Conservation (phyloP, 768 basidiomycete genomes). For the Amanita pseudoporphyria region DNA sequence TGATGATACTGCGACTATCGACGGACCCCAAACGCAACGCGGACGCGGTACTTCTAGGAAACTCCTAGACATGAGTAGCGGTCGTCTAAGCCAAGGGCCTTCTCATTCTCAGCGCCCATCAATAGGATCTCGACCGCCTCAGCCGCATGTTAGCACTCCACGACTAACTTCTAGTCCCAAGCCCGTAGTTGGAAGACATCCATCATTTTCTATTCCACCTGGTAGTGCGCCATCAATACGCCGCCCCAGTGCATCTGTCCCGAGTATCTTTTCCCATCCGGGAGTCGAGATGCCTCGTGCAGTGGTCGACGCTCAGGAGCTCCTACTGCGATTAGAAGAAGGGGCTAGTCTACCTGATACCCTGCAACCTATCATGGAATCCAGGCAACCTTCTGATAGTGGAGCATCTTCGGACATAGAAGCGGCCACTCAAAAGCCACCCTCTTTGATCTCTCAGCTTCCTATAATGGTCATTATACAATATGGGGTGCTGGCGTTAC, state of each 20-base stretch:
- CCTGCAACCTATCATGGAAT: slow-evolving; percentile 47
- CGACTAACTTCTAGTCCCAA: slow-evolving; percentile 12
- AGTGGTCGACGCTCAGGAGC: slow-evolving; percentile 62
- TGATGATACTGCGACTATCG: slow-evolving; percentile 12
- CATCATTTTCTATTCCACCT: slow-evolving; percentile 18
- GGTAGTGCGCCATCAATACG: slow-evolving; percentile 33
- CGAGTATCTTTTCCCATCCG: slow-evolving; percentile 76
- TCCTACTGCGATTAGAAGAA: slow-evolving; percentile 36
- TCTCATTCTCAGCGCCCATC: background rate
- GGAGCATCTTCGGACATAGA: slow-evolving; percentile 26
- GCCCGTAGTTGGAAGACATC: slow-evolving; percentile 18
- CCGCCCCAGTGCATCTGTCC: slow-evolving; percentile 48
- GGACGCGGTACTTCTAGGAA: slow-evolving; percentile 11
- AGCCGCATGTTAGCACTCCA: slow-evolving; percentile 3
- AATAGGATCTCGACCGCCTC: background rate
- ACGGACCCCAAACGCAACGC: slow-evolving; percentile 3
- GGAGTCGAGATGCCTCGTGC: slow-evolving; percentile 75
- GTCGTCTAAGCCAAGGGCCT: slow-evolving; percentile 18
- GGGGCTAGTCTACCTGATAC: slow-evolving; percentile 23
- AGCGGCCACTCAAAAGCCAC: slow-evolving; percentile 41
- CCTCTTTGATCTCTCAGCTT: slow-evolving; percentile 62
- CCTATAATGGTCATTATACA: slow-evolving; percentile 83
- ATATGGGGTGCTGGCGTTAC: slow-evolving; percentile 83
- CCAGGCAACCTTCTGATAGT: slow-evolving; percentile 23
- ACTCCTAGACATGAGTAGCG: background rate